These are phyloP conservation scores for Dunaliella primolecta DNA, from an alignment of 139 green algal genomes.

Conservation along the genomic window DNA sequence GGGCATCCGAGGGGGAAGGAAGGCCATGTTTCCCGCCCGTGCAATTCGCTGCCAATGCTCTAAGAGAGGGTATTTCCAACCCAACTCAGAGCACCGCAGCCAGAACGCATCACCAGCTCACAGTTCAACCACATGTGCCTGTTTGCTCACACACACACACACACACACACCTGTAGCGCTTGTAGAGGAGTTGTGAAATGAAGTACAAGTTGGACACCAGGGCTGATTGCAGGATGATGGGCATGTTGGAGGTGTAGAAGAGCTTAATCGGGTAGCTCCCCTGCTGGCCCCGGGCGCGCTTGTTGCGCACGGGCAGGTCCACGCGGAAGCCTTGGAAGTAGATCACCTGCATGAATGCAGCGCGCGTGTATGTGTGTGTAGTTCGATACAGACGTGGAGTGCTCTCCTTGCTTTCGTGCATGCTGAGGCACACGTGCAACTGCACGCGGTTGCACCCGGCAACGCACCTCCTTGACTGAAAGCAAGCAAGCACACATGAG, in stretches of 20 bases:
- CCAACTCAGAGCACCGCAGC: no score
- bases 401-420: no score
- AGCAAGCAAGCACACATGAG: neutral
- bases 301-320: conserved; percentile 94
- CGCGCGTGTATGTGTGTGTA: neutral
- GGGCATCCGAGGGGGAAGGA: no score
- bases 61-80: no score
- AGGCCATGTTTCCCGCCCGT: no score
- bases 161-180: conserved; percentile 72
- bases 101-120: no score
- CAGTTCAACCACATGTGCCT: no score
- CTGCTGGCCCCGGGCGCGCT: conserved; percentile 81
- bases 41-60: no score
- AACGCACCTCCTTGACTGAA: no score
- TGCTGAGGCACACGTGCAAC: no score
- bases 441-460: no score
- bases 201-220: conserved; percentile 99
- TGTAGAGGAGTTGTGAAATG: conserved; percentile 99
- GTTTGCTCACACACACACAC: neutral
- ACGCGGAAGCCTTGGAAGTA: conserved; percentile 91
- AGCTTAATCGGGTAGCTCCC: conserved; percentile 99
- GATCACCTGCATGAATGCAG: conserved; percentile 17
- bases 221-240: conserved; percentile 99
- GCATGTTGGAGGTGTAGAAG: conserved; percentile 99
- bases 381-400: no score